Percentiles rank a stretch among this genome's conserved stretches.
Evolutionary conservation across 2,329 filamentous ascomycete genomes (phyloP).

Genomic region (Fusarium proliferatum): DNA sequence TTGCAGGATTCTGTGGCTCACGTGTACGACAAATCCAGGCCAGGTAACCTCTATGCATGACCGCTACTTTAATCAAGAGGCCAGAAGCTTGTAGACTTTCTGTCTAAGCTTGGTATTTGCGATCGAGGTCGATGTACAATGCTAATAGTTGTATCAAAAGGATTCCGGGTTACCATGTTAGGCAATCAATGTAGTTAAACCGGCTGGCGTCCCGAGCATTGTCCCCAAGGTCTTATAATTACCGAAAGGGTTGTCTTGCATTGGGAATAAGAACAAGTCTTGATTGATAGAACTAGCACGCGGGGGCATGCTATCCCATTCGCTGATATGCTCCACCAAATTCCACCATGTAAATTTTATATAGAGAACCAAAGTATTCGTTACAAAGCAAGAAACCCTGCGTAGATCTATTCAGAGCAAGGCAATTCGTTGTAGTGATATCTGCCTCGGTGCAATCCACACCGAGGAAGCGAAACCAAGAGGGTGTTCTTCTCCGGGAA

Average conservation of each 20-base stretch:
- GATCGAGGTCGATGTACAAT: too few relatives aligned
- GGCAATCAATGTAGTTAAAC: slow-evolving; percentile 12
- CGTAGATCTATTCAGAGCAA: not conserved
- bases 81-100: slow-evolving; percentile 18
- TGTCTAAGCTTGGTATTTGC: not conserved
- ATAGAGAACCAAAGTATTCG: not conserved
- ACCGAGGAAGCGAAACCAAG: not conserved
- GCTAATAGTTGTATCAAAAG: not conserved
- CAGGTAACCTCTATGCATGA: not conserved
- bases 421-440: not conserved
- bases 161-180: slow-evolving; percentile 31
- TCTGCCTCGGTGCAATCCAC: slow-evolving; percentile 1
- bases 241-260: too few relatives aligned
- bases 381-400: not conserved
- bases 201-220: not conserved
- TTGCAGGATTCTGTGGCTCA: slow-evolving; percentile 2
- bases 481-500: slow-evolving; percentile 8
- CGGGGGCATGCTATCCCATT: not conserved
- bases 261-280: not conserved
- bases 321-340: not conserved
- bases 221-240: not conserved
- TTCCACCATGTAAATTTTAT: not conserved
- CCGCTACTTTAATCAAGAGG: not conserved
- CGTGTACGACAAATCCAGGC: not conserved
- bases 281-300: not conserved